Conservation (phyloP, 805 yeast species). For the Myxozyma geophila region DNA sequence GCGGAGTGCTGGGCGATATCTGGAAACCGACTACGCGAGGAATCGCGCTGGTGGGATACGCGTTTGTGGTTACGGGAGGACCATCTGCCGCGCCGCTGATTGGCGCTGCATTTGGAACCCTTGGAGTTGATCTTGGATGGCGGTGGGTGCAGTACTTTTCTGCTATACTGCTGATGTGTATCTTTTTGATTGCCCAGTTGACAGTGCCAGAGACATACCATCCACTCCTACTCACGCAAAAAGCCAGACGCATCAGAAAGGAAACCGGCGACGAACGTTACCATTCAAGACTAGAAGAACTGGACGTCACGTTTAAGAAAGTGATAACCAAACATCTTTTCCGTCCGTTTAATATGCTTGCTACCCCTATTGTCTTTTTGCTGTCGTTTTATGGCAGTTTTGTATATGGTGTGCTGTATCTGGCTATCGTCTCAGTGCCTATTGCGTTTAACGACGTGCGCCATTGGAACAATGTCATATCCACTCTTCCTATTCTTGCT, state of each 20-base stretch:
- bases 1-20: constrained; percentile 64
- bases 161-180: constrained; percentile 50
- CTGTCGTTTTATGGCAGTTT: constrained; percentile 51
- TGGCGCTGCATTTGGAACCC: constrained; percentile 55
- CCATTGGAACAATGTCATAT: constrained; percentile 44
- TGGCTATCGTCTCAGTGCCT: constrained; percentile 50
- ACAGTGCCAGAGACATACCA: constrained; percentile 47
- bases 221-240: constrained; percentile 58
- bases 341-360: constrained; percentile 78
- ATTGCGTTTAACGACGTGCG: constrained; percentile 43
- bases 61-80: constrained; percentile 54
- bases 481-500: constrained; percentile 45
- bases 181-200: constrained; percentile 48
- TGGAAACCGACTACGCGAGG: constrained; percentile 60
- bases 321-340: constrained; percentile 71
- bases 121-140: constrained; percentile 54
- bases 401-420: constrained; percentile 52
- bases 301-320: constrained; percentile 69
- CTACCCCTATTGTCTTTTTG: constrained; percentile 53
- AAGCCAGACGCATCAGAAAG: constrained; percentile 70
- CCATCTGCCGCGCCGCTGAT: constrained; percentile 55
- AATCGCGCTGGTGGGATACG: constrained; percentile 55
- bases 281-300: constrained; percentile 92
- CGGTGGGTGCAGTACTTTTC: constrained; percentile 61
- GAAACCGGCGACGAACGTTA: constrained; percentile 81